Conservation (phyloP, 192 early-diverging fungal species). For the Thamnidium elegans region DNA sequence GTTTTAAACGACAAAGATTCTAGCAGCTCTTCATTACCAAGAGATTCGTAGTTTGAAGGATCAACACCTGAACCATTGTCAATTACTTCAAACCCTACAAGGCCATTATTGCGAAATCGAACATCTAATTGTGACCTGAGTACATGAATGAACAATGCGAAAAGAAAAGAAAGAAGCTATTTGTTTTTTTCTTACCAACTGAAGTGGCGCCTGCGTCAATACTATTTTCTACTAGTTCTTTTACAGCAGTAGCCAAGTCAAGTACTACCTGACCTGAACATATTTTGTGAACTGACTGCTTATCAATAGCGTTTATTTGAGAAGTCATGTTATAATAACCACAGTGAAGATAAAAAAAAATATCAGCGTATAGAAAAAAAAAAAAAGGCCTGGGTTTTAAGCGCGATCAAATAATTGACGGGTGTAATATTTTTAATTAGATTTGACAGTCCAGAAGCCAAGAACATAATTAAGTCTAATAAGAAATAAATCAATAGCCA, state of each 20-base stretch:
- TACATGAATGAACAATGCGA: not conserved
- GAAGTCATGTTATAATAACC: constrained; percentile 9
- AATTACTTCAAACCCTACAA: constrained; percentile 68
- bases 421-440: not conserved
- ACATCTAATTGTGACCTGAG: constrained; percentile 52
- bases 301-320: constrained; percentile 50
- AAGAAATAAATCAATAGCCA: constrained; percentile 85
- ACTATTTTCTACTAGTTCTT: constrained; percentile 95
- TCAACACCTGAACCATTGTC: constrained; percentile 90
- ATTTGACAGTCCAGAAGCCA: constrained; percentile 66
- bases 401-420: not conserved
- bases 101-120: constrained; percentile 64
- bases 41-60: constrained; percentile 51
- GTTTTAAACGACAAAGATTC: not conserved
- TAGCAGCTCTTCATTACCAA: constrained; percentile 50
- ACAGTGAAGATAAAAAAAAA: not conserved
- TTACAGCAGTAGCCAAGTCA: constrained; percentile 79
- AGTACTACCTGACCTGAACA: constrained; percentile 89
- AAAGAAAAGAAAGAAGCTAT: not conserved
- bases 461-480: constrained; percentile 84
- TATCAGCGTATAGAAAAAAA: not conserved
- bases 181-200: constrained; percentile 46
- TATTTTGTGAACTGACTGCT: constrained; percentile 67
- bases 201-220: constrained; percentile 82
- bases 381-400: not conserved